Conservation (phyloP, 352 stramenopile species). For the Phytophthora agathidicida region DNA sequence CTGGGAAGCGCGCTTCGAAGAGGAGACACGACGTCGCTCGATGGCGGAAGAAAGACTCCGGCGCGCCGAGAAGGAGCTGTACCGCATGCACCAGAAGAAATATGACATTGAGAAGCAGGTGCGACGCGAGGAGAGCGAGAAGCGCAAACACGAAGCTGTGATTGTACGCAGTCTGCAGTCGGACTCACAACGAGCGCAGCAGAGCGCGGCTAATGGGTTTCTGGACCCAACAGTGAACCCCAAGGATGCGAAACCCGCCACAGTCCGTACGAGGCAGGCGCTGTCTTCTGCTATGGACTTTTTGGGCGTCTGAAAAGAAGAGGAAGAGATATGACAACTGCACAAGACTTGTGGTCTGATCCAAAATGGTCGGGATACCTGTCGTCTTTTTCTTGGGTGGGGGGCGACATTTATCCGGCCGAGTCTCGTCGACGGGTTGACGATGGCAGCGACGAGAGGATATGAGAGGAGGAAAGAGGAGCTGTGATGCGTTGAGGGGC, state of each 20-base stretch:
- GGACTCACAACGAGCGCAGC: slow-evolving; percentile 60
- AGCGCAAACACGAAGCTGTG: slow-evolving; percentile 83
- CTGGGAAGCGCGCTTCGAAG: slow-evolving; percentile 82
- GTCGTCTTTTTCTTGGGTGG: no score
- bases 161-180: slow-evolving; percentile 85
- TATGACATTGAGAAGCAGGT: slow-evolving; percentile 89
- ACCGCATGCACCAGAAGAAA: slow-evolving; percentile 92
- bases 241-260: slow-evolving; percentile 77
- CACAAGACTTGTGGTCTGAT: slow-evolving; percentile 12
- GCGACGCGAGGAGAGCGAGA: slow-evolving; percentile 84
- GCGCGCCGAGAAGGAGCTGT: slow-evolving; percentile 86
- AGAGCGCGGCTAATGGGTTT: slow-evolving; percentile 36
- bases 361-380: neutral
- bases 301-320: slow-evolving; percentile 64
- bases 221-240: slow-evolving; percentile 83
- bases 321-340: neutral
- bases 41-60: slow-evolving; percentile 83
- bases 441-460: slow-evolving; percentile 10
- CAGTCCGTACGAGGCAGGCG: slow-evolving; percentile 78
- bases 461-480: neutral
- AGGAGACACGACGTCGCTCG: slow-evolving; percentile 70
- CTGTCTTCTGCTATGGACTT: slow-evolving; percentile 89
- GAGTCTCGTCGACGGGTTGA: slow-evolving; percentile 24
- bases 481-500: slow-evolving; percentile 9
- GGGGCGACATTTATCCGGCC: slow-evolving; percentile 1